Percentiles rank a stretch among this genome's conserved stretches.
Conservation (phyloP, 116 monocot species). For the Trichopus zeylanicus region DNA sequence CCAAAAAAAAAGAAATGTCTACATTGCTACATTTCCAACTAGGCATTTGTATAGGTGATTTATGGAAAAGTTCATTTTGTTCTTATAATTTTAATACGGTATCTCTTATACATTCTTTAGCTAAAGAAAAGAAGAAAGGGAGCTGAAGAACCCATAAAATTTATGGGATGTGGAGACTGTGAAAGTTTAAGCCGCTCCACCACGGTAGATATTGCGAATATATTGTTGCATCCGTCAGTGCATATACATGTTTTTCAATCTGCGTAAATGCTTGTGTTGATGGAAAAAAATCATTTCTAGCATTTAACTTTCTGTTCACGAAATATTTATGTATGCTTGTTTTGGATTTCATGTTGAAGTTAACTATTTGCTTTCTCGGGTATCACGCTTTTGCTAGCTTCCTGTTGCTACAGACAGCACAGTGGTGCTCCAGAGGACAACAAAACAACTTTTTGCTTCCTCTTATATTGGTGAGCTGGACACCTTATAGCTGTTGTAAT, state of each 20-base stretch:
- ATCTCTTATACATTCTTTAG: conserved; percentile 23
- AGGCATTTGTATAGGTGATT: too few relatives aligned
- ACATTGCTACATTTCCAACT: too few relatives aligned
- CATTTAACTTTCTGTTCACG: too few relatives aligned
- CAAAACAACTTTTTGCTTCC: conserved; percentile 67
- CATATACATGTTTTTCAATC: too few relatives aligned
- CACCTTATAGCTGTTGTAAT: not conserved
- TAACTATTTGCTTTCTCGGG: not conserved
- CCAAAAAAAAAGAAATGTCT: too few relatives aligned
- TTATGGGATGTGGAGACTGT: conserved; percentile 95
- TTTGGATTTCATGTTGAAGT: not conserved
- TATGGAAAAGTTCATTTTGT: too few relatives aligned
- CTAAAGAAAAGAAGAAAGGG: conserved; percentile 78
- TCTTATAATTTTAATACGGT: too few relatives aligned
- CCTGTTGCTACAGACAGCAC: conserved; percentile 52
- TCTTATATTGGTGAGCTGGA: conserved; percentile 45
- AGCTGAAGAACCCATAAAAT: conserved; percentile 77
- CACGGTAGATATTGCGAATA: conserved; percentile 49
- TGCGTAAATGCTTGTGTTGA: too few relatives aligned
- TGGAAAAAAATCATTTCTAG: too few relatives aligned
- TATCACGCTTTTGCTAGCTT: conserved; percentile 30
- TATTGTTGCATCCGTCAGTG: too few relatives aligned
- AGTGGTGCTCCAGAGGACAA: conserved; percentile 44
- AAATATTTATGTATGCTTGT: too few relatives aligned
- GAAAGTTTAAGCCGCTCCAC: conserved; percentile 73